Percentiles rank a stretch among this genome's conserved stretches.
phyloP scores from a whole-genome alignment of 345 rosid genomes.

The Camelina laxa region DNA sequence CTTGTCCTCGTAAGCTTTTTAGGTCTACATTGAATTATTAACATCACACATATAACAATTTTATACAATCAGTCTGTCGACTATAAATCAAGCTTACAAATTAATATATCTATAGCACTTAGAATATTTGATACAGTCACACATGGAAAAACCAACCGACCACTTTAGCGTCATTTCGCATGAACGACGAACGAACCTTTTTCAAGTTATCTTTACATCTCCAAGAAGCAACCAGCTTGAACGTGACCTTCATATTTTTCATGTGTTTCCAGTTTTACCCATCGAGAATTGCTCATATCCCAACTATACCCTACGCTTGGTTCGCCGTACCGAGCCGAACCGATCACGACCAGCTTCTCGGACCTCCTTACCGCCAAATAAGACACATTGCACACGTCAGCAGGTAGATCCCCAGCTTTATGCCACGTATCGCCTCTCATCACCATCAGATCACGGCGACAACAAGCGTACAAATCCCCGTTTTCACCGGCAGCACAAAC shows the following conservation, averaged over 20 bases:
- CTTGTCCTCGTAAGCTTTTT: background rate
- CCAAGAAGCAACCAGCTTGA: constrained; percentile 43
- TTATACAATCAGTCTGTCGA: background rate
- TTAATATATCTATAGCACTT: background rate
- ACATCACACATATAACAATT: constrained; percentile 15
- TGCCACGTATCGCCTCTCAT: constrained; percentile 50
- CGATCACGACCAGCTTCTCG: constrained; percentile 62
- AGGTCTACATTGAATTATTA: background rate
- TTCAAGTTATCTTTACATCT: constrained; percentile 1
- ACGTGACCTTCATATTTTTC: constrained; percentile 36
- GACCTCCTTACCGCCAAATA: constrained; percentile 52
- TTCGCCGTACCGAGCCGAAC: constrained; percentile 46
- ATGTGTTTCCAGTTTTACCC: constrained; percentile 30
- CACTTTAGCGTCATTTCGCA: background rate
- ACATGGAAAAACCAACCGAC: background rate
- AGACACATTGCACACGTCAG: constrained; percentile 51
- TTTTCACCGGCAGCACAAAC: constrained; percentile 40
- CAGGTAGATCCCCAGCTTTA: constrained; percentile 52
- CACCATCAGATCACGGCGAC: constrained; percentile 49
- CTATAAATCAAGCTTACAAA: background rate
- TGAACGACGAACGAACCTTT: background rate
- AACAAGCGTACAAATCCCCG: constrained; percentile 53
- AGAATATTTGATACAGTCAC: constrained; percentile 14
- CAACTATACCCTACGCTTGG: constrained; percentile 33
- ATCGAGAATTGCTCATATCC: constrained; percentile 22